Evolutionary conservation across 768 basidiomycete genomes (phyloP).

Genomic region (Dendrothele bispora): DNA sequence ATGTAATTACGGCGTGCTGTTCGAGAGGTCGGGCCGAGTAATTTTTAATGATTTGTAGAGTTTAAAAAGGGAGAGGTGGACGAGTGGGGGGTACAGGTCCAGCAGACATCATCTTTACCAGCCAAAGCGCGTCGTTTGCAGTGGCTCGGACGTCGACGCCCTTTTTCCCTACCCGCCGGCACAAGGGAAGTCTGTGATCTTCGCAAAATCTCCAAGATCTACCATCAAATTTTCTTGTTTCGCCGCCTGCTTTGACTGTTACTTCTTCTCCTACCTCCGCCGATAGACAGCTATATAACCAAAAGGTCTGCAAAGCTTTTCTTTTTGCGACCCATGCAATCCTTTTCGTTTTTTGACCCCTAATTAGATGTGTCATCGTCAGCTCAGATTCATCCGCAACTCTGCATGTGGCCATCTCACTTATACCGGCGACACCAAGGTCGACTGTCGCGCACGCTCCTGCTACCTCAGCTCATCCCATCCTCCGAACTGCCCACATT

Average conservation of each 20-base stretch:
- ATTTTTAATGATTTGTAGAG: too few relatives aligned
- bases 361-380: slow-evolving; percentile 62
- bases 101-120: too few relatives aligned
- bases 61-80: too few relatives aligned
- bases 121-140: too few relatives aligned
- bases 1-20: too few relatives aligned
- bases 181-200: neutral
- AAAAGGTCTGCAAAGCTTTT: slow-evolving; percentile 23
- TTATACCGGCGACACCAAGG: slow-evolving; percentile 38
- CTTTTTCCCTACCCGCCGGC: too few relatives aligned
- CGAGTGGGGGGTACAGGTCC: too few relatives aligned
- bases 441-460: slow-evolving; percentile 49
- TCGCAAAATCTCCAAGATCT: neutral
- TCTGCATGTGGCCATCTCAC: slow-evolving; percentile 56
- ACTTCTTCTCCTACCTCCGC: slow-evolving; percentile 52
- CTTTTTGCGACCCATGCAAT: slow-evolving; percentile 10
- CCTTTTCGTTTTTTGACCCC: neutral
- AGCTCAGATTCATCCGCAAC: slow-evolving; percentile 51
- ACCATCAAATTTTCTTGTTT: slow-evolving; percentile 1
- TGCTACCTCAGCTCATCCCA: slow-evolving; percentile 55
- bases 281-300: slow-evolving; percentile 31
- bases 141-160: too few relatives aligned
- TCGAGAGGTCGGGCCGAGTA: too few relatives aligned
- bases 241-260: slow-evolving; percentile 12
- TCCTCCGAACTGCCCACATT: slow-evolving; percentile 44